phyloP scores from a whole-genome alignment of 169 alveolate species.

The Amoebophrya sp. region DNA sequence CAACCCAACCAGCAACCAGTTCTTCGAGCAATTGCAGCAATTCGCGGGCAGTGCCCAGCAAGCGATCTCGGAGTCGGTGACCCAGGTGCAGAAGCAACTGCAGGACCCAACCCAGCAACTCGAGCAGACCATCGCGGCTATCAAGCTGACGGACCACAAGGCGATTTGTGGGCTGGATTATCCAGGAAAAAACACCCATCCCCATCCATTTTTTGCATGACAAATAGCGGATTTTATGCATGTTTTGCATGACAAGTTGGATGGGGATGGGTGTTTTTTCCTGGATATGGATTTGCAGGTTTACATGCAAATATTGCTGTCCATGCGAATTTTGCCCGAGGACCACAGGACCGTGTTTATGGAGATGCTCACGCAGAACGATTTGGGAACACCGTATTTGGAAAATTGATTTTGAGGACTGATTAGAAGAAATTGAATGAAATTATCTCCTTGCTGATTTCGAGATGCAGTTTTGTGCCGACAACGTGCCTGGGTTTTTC shows the following conservation, averaged over 20 bases:
- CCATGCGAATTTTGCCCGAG: not conserved
- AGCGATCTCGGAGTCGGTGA: not conserved
- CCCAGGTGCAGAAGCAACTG: slow-evolving; percentile 20
- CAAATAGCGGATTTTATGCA: too few relatives aligned
- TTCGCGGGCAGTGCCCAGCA: not conserved
- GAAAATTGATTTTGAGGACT: too few relatives aligned
- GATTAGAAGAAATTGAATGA: too few relatives aligned
- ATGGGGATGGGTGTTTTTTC: too few relatives aligned
- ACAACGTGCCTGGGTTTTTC: too few relatives aligned
- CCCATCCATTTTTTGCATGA: too few relatives aligned
- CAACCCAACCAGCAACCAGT: not conserved
- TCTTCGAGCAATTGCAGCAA: not conserved
- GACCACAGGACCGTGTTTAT: not conserved
- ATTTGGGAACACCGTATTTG: not conserved
- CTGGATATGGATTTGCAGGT: not conserved
- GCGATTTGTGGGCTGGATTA: too few relatives aligned
- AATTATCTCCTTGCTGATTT: too few relatives aligned
- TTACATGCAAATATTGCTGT: not conserved
- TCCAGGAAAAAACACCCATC: too few relatives aligned
- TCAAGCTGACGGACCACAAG: not conserved
- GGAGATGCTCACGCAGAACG: not conserved
- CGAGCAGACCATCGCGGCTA: not conserved
- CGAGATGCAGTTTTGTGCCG: too few relatives aligned
- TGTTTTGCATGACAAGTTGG: too few relatives aligned
- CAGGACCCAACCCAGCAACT: not conserved